Base-by-base conservation (phyloP, 78 protist species). In the Dictyostelium capitatum region DNA sequence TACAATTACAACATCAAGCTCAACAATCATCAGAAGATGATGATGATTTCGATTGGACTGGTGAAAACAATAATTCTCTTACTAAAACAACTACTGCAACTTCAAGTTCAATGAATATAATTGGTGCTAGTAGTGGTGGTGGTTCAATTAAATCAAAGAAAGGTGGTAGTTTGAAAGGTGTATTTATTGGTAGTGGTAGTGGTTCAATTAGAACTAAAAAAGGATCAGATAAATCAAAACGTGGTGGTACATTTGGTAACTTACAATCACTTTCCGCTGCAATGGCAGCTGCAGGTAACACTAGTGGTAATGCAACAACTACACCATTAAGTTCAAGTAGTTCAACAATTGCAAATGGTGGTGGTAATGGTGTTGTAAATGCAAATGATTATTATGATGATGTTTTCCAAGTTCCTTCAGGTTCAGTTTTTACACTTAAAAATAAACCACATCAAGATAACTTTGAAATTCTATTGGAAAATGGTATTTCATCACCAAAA, bases 211-310 rank as follows among this genome's bases (percentile, higher is more conserved):
- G 75, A 67, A 20, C 75, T 32, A 67, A 67, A 67, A 67, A 67
- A 37, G 32, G 43, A 32, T 32, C 50, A 17, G 75, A 67, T 9
- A 73, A 47, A 19, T 20, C 70, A 23, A 83, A 54, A 54, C 82
- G 78, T 54, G 84, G 84, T 46, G 79, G 79, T 12, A 87, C 93
- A 53, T 30, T 87, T 8, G 79, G 79, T 43, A 87, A 87, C 19
- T 77, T 87, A 17, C 93, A 82, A 77, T 72, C 93, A 9, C 20
- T 77, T 14, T 48, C 46, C 0, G 30, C 46, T 5, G 67, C 75
- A 4, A 30, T 65, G 28, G 43, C 43, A 3, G 43, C 43, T 37
- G 43, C 43, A 37, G 43, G 43, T 19, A 37, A 37, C 43, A 37
- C 23, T 48, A 17, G 70, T 48, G 64, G 78, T 23, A 69, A 57